Base-by-base conservation (phyloP, 208 protist genomes). In the Trypanosoma avium region DNA sequence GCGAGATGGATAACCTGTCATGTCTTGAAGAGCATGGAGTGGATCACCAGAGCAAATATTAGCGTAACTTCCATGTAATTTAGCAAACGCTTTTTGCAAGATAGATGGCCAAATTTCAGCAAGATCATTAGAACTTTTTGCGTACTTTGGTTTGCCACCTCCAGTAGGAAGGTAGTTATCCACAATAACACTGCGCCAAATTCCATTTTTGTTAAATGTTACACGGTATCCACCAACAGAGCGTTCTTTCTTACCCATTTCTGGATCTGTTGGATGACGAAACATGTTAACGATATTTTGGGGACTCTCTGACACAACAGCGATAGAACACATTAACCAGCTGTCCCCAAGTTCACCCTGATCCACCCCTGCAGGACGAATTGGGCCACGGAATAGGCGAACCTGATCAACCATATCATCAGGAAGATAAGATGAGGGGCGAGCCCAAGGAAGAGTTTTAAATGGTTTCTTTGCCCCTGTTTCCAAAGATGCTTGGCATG, bases 41-140 rank as follows among this genome's bases (percentile, higher is more conserved):
- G 84, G 81, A 58, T 96, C 86, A 57, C 90, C 88, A 43, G 76
- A 77, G 63, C 61, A 73, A 67, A 96, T 94, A 46, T 57, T 63
- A 9, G 72, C 83, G 72, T 96, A 96, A 64, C 75, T 84, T 26
- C 88, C 88, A 55, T 94, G 80, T 36, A 95, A 59, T 79, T 97
- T 97, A 47, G 89, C 89, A 75, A 87, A 96, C 46, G 90, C 90
- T 68, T 96, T 96, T 70, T 96, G 58, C 24, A 94, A 52, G 46
- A 97, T 83, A 46, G 61, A 84, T 13, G 84, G 72, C 91, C 91
- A 97, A 30, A 95, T 67, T 71, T 97, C 84, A 3, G 84, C 75
- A 12, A 70, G 69, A 55, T 91, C 81, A 47, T 77, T 0, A 9
- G 24, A 65, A 68, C 86, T 87, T 40, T 77, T 70, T 19, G 82